phyloP scores from a whole-genome alignment of 129 eudicot genomes.

The Lactuca saligna region DNA sequence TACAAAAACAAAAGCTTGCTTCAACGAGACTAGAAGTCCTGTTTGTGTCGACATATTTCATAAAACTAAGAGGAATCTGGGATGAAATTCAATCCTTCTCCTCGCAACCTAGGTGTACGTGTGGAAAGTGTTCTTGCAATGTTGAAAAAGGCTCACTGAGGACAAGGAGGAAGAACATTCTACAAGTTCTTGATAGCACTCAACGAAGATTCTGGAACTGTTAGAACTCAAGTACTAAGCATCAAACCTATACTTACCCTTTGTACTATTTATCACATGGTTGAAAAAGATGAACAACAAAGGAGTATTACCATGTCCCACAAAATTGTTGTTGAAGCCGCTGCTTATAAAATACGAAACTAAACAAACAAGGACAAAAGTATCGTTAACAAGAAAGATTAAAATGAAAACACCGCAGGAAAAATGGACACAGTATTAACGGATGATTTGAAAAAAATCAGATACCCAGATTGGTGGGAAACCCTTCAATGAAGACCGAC shows the following conservation, averaged over 20 bases:
- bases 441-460: too few species aligned
- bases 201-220: neutral
- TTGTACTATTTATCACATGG: neutral
- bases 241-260: neutral
- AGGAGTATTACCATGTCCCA: neutral
- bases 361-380: too few species aligned
- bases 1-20: neutral
- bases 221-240: neutral
- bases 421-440: too few species aligned
- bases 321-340: too few species aligned
- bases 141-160: neutral
- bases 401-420: too few species aligned
- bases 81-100: too few species aligned
- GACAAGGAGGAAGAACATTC: neutral
- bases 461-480: too few species aligned
- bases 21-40: neutral
- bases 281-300: neutral
- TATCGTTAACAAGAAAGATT: too few species aligned
- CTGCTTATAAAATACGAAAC: too few species aligned
- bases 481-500: too few species aligned
- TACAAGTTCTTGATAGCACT: neutral
- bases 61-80: neutral
- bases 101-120: too few species aligned
- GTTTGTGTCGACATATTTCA: neutral
- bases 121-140: too few species aligned